Base-by-base conservation (phyloP, 2,329 filamentous ascomycete species). In the Keithomyces neogunnii region DNA sequence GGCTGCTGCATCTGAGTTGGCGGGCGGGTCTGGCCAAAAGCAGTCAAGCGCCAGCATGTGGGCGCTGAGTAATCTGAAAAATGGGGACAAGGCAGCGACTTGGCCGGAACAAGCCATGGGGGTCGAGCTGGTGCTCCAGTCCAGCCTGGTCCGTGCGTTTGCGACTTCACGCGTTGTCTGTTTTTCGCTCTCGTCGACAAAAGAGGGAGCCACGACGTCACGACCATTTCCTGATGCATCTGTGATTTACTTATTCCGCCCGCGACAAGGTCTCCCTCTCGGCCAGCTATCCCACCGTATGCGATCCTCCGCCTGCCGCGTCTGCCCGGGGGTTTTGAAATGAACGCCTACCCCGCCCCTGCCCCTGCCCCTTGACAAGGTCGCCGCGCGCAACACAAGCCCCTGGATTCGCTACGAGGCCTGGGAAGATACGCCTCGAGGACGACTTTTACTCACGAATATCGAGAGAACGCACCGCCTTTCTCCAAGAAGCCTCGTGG, bases 91-190 rank as follows among this genome's bases (percentile, higher is more conserved):
- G 11, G 28, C 5, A 49, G 47, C 13, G 58, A 56, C 36, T 44
- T 13, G 26, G 28, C n/a, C 29, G 40, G 28, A 50, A 50, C 10
- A 38, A 39, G 43, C 13, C 36, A 45, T 42, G 42, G 40, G 38
- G 30, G n/a, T 42, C 19, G 39, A 26, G 39, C 19, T 42, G 39
- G 19, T 19, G 32, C 32, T 29, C 13, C 8, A 46, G 49, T 2
- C 3, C 40, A 30, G 45, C 36, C 43, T 58, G 57, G 57, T 53
- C 57, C 56, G 57, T 59, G 57, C 52, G 47, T 45, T 8, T 49
- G 52, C 47, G 50, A 69, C 68, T 66, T 69, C 68, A 69, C 69
- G 69, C 69, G 69, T 68, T 63, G 57, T 61, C 64, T 69, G 65
- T 69, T 69, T 69, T 70, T 68, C 63, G 58, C 60, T 61, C 57